These are phyloP conservation scores for Musa beccarii DNA, from an alignment of 176 grass and related monocot genomes.

Conservation along the genomic window DNA sequence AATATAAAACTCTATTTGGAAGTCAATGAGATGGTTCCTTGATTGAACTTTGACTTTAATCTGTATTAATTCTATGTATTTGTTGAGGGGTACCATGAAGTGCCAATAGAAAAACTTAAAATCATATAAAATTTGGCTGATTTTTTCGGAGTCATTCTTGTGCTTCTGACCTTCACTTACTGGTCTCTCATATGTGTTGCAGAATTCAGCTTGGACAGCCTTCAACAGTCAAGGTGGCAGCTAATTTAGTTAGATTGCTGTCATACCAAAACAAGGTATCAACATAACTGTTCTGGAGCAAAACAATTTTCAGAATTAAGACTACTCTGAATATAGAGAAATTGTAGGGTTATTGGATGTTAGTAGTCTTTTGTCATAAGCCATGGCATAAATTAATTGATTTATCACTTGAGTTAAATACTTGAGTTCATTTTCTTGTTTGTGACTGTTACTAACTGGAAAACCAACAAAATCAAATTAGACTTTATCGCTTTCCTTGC, in stretches of 20 bases:
- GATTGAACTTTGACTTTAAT: too few relatives aligned
- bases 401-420: neutral
- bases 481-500: neutral
- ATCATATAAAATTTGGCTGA: neutral
- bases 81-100: too few relatives aligned
- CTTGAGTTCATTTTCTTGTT: neutral
- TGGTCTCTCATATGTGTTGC: neutral
- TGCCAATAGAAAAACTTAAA: too few relatives aligned
- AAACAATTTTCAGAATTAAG: neutral
- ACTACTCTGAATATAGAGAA: too few relatives aligned
- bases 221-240: slow-evolving; percentile 83
- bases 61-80: too few relatives aligned
- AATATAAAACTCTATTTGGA: neutral
- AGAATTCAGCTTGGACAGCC: slow-evolving; percentile 93
- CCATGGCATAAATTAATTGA: too few relatives aligned
- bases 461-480: neutral
- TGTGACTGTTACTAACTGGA: neutral
- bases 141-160: neutral
- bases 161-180: neutral
- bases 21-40: too few relatives aligned
- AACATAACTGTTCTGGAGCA: neutral
- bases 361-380: too few relatives aligned
- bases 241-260: slow-evolving; percentile 89
- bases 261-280: slow-evolving; percentile 95
- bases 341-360: too few relatives aligned